Conservation (phyloP, 2,329 filamentous ascomycete species). For the Verticillium tricorpus region DNA sequence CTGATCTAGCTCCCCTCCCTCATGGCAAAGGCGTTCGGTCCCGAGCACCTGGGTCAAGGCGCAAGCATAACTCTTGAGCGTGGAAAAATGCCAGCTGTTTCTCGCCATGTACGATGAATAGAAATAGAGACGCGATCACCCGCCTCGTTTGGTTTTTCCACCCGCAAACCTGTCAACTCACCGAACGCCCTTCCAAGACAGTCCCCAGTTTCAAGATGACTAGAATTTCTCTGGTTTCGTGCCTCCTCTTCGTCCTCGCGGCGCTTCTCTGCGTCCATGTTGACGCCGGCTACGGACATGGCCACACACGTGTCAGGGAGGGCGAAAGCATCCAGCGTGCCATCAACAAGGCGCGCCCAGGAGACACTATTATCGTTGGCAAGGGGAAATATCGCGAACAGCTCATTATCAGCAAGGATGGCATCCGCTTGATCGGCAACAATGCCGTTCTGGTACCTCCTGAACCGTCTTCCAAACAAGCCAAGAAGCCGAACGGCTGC, state of each 20-base stretch:
- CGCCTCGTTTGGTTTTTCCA: neutral
- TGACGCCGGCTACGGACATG: neutral
- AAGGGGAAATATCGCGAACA: slow-evolving; percentile 28
- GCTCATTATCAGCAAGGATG: slow-evolving; percentile 26
- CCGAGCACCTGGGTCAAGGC: neutral
- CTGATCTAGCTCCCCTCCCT: neutral
- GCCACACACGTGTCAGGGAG: neutral
- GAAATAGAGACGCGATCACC: neutral
- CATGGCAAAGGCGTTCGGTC: neutral
- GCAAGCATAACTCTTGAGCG: neutral
- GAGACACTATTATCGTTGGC: slow-evolving; percentile 26
- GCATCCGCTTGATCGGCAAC: slow-evolving; percentile 25
- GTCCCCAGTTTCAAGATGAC: neutral
- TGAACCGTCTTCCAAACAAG: slow-evolving; percentile 15
- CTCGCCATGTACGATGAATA: neutral
- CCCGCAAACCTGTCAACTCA: neutral
- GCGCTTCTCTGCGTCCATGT: neutral
- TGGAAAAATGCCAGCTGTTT: neutral
- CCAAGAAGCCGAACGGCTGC: slow-evolving; percentile 20
- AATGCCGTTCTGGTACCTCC: slow-evolving; percentile 21
- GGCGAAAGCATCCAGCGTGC: slow-evolving; percentile 24
- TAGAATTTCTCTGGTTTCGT: neutral
- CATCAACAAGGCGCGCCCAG: slow-evolving; percentile 20
- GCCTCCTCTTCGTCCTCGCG: neutral
- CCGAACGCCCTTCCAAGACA: too few relatives aligned